phyloP scores from a whole-genome alignment of 805 yeast genomes.

The Candida ovalis region DNA sequence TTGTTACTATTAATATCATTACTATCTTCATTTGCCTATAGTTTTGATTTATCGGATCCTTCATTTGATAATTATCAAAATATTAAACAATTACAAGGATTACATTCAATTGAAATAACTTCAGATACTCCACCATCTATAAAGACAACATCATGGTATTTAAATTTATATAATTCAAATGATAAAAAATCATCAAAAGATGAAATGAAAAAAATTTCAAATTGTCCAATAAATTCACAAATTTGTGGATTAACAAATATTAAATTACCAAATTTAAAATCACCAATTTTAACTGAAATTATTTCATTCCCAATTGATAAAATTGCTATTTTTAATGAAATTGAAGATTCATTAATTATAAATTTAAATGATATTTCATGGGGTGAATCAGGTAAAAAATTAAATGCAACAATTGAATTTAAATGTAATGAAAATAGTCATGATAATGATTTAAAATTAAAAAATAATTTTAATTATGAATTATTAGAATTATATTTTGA shows the following conservation, averaged over 20 bases:
- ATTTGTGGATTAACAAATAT: slow-evolving; percentile 72
- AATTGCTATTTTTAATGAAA: slow-evolving; percentile 31
- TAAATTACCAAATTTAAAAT: slow-evolving; percentile 41
- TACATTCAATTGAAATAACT: slow-evolving; percentile 37
- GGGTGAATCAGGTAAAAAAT: slow-evolving; percentile 57
- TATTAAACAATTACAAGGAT: slow-evolving; percentile 46
- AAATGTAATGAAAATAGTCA: no score
- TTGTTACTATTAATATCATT: slow-evolving; percentile 5
- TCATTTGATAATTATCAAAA: slow-evolving; percentile 36
- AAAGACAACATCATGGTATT: slow-evolving; percentile 59
- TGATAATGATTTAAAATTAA: slow-evolving; percentile 21
- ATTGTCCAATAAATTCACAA: slow-evolving; percentile 70
- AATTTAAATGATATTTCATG: slow-evolving; percentile 54
- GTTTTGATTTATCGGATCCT: slow-evolving; percentile 25
- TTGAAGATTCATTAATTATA: slow-evolving; percentile 32
- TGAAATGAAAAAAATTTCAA: slow-evolving; percentile 34
- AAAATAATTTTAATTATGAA: slow-evolving; percentile 35
- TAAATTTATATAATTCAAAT: slow-evolving; percentile 66
- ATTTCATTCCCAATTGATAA: slow-evolving; percentile 51
- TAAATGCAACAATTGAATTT: slow-evolving; percentile 46
- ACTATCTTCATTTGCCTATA: no score
- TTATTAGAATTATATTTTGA: slow-evolving; percentile 22
- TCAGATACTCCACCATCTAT: slow-evolving; percentile 77
- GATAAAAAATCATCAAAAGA: slow-evolving; percentile 29
- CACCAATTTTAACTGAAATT: slow-evolving; percentile 53